Evolutionary conservation across 2,329 filamentous ascomycete species (phyloP).

Genomic region (Cadophora luteo-olivacea): DNA sequence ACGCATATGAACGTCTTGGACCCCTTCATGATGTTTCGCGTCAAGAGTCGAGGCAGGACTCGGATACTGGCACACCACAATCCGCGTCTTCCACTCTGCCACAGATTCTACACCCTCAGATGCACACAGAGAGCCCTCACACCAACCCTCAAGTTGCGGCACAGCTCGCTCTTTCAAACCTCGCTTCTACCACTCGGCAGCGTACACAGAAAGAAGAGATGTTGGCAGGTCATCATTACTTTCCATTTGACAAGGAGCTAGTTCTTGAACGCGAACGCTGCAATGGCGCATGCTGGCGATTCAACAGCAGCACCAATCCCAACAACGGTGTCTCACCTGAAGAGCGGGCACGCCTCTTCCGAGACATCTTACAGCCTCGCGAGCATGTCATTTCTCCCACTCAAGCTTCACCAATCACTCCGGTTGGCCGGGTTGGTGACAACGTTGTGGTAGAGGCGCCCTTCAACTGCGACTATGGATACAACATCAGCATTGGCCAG

Average conservation of each 20-base stretch:
- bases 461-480: constrained; percentile 93
- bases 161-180: constrained; percentile 44
- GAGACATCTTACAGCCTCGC: constrained; percentile 72
- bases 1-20: constrained; percentile 65
- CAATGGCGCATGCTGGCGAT: constrained; percentile 79
- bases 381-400: constrained; percentile 63
- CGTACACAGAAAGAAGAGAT: constrained; percentile 88
- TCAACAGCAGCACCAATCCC: constrained; percentile 84
- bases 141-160: constrained; percentile 43
- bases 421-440: constrained; percentile 71
- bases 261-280: constrained; percentile 86
- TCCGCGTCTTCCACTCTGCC: constrained; percentile 53
- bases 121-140: constrained; percentile 41
- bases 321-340: constrained; percentile 71
- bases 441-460: constrained; percentile 83
- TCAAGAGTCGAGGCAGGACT: constrained; percentile 57
- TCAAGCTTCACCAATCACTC: constrained; percentile 57
- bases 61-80: constrained; percentile 52
- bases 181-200: constrained; percentile 39
- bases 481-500: constrained; percentile 88
- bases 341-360: constrained; percentile 74
- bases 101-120: constrained; percentile 53
- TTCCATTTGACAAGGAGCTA: constrained; percentile 78
- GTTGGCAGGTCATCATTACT: constrained; percentile 80
- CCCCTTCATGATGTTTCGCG: constrained; percentile 65